Conservation (phyloP, 768 basidiomycete species). For the Vishniacozyma victoriae region DNA sequence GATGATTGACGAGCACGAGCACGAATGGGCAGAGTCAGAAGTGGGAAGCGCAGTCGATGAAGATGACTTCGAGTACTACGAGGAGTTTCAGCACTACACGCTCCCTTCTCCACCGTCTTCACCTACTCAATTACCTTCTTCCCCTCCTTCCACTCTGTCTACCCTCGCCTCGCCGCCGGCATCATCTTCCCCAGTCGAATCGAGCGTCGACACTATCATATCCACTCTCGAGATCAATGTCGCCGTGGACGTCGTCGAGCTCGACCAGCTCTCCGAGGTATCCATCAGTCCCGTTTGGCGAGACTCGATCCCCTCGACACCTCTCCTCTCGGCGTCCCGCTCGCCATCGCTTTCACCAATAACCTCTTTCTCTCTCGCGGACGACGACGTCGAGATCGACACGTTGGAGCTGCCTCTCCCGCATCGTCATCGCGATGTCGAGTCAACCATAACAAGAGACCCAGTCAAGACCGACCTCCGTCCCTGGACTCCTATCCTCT, state of each 20-base stretch:
- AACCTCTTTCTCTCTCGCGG: background rate
- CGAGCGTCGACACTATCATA: background rate
- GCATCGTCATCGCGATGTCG: background rate
- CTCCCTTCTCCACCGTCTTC: constrained; percentile 10
- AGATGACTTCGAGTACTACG: constrained; percentile 11
- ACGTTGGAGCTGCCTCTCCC: background rate
- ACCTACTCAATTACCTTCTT: background rate
- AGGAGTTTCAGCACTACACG: constrained; percentile 21
- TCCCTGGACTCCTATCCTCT: background rate
- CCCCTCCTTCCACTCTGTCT: constrained; percentile 1
- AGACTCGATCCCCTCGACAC: background rate
- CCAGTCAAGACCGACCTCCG: constrained; percentile 2
- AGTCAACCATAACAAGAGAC: background rate
- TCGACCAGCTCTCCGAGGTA: constrained; percentile 5
- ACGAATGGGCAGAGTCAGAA: constrained; percentile 29
- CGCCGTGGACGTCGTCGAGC: constrained; percentile 14
- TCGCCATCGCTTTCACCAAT: background rate
- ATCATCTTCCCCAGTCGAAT: background rate
- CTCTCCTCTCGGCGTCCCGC: background rate
- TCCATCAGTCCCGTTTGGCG: background rate
- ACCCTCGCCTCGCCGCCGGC: background rate
- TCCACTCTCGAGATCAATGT: background rate
- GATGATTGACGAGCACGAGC: background rate
- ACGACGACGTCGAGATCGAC: background rate
- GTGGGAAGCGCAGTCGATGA: constrained; percentile 10